A percentile compares a stretch with the other conserved stretches of the same genome.
Evolutionary conservation across 176 grass and related monocot genomes (phyloP).

Genomic region (Hordeum vulgare): DNA sequence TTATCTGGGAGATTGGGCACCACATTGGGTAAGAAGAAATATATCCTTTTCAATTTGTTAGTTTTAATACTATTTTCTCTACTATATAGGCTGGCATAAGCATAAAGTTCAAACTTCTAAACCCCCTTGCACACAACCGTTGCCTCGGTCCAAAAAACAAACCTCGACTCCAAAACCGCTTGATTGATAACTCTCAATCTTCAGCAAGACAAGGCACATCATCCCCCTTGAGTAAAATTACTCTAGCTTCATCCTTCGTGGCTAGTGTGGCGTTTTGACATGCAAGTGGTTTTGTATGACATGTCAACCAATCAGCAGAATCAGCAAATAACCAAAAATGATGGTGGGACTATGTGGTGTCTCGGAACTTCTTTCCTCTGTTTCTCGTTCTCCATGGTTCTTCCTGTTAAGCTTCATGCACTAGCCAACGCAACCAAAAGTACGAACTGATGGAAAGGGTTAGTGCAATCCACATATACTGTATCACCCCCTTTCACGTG

Average conservation of each 20-base stretch:
- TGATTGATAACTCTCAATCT: neutral
- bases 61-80: slow-evolving; percentile 1
- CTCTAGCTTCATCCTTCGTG: neutral
- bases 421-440: too few relatives aligned
- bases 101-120: neutral
- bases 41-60: neutral
- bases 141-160: neutral
- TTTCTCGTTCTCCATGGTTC: neutral
- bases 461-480: too few relatives aligned
- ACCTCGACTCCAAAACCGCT: neutral
- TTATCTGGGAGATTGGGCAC: slow-evolving; percentile 43
- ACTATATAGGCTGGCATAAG: neutral
- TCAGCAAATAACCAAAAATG: neutral
- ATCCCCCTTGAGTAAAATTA: neutral
- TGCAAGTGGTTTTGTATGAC: neutral
- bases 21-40: slow-evolving; percentile 54
- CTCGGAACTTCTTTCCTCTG: neutral
- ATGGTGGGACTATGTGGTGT: neutral
- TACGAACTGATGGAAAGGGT: too few relatives aligned
- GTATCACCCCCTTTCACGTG: too few relatives aligned
- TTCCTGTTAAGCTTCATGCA: too few relatives aligned
- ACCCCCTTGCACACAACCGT: neutral
- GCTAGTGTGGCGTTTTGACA: neutral
- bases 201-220: neutral
- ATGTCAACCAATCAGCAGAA: neutral